Conservation (phyloP, 1,284 basidiomycete species). For the Tausonia pullulans region DNA sequence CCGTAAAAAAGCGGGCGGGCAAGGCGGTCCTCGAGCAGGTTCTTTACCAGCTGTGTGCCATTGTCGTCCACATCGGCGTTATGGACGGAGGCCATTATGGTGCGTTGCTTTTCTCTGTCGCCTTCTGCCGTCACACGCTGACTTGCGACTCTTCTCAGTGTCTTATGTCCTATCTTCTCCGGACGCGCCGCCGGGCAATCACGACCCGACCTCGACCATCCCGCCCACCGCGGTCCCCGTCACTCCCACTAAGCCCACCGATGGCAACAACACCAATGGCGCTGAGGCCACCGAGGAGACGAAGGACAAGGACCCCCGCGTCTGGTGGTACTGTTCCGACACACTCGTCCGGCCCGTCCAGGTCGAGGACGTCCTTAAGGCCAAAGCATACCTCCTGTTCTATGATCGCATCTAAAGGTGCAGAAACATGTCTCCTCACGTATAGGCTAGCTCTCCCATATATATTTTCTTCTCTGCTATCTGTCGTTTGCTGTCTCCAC, state of each 20-base stretch:
- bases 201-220: neutral
- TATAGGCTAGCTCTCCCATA: no score
- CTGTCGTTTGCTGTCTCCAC: no score
- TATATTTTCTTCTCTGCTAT: no score
- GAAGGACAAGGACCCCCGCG: conserved; percentile 38
- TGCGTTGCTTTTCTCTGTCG: conserved; percentile 42
- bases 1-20: conserved; percentile 25
- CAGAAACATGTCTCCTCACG: no score
- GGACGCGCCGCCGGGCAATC: conserved; percentile 8
- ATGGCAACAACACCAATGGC: conserved; percentile 9
- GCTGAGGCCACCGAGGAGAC: conserved; percentile 7
- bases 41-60: conserved; percentile 40
- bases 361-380: conserved; percentile 75
- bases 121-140: neutral
- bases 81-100: conserved; percentile 85
- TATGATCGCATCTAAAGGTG: conserved; percentile 51
- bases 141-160: conserved; percentile 2
- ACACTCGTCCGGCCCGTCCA: conserved; percentile 65
- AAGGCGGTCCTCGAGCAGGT: conserved; percentile 27
- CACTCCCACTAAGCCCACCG: neutral
- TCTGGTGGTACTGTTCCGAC: conserved; percentile 80
- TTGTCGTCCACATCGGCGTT: conserved; percentile 81
- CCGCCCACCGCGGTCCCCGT: conserved; percentile 4
- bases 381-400: conserved; percentile 84
- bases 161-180: conserved; percentile 16